Percentiles rank a stretch among this genome's conserved stretches.
Conservation (phyloP, 2,329 filamentous ascomycete species). For the Talaromyces sp. region DNA sequence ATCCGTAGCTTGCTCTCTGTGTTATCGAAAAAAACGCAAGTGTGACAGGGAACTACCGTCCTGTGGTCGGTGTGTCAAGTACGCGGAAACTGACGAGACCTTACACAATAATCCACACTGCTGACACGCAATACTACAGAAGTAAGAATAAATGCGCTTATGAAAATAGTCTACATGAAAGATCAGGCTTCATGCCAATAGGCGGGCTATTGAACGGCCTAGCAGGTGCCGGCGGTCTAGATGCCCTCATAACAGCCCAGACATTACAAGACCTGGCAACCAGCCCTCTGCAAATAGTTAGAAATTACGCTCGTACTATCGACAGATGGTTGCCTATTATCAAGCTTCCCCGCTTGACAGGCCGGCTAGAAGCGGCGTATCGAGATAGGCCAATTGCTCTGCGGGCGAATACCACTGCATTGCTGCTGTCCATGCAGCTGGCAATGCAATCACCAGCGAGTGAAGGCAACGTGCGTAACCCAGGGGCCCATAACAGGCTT, state of each 20-base stretch:
- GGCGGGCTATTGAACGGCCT: background rate
- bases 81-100: background rate
- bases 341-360: background rate
- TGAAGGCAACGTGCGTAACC: background rate
- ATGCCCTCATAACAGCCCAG: background rate
- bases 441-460: constrained; percentile 1
- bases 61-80: constrained; percentile 4
- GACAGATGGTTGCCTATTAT: constrained; percentile 6
- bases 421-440: constrained; percentile 7
- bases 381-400: background rate
- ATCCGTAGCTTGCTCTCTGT: background rate
- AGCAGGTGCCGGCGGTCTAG: background rate
- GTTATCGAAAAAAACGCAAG: constrained; percentile 10
- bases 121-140: background rate
- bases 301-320: background rate
- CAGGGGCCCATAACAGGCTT: background rate
- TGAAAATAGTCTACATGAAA: background rate
- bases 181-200: too few species aligned
- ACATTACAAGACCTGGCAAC: background rate
- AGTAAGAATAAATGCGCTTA: background rate
- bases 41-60: constrained; percentile 5
- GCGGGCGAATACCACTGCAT: background rate
- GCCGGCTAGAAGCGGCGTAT: background rate
- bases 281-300: background rate
- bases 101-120: background rate